Conservation (phyloP, 768 basidiomycete genomes). For the Rhizopogon vinicolor region DNA sequence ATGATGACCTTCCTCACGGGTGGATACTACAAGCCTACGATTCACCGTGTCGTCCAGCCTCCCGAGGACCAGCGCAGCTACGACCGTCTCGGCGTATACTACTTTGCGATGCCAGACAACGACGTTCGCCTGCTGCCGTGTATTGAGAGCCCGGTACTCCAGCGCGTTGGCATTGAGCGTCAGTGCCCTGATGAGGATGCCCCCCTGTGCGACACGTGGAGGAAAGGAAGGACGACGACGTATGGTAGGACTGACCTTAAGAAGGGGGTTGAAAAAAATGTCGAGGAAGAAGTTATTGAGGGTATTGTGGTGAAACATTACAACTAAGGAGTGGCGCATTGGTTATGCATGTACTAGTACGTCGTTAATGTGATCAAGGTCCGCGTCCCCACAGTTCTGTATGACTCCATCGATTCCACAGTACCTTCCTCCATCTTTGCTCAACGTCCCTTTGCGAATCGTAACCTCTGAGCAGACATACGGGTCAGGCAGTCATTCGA, state of each 20-base stretch:
- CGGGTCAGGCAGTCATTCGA: slow-evolving; percentile 21
- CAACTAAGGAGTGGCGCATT: slow-evolving; percentile 13
- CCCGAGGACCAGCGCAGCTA: slow-evolving; percentile 29
- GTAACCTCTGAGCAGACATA: slow-evolving; percentile 23
- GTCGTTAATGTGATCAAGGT: background rate
- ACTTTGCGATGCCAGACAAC: slow-evolving; percentile 30
- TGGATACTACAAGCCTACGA: slow-evolving; percentile 31
- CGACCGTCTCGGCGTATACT: slow-evolving; percentile 30
- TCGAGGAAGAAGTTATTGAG: slow-evolving; percentile 29
- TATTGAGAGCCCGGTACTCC: slow-evolving; percentile 25
- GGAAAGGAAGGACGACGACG: slow-evolving; percentile 22
- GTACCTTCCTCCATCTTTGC: slow-evolving; percentile 28
- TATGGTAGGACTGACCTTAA: slow-evolving; percentile 28
- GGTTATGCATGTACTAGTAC: background rate
- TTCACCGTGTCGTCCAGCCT: slow-evolving; percentile 35
- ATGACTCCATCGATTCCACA: slow-evolving; percentile 12
- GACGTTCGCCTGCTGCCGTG: slow-evolving; percentile 24
- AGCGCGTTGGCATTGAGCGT: slow-evolving; percentile 25
- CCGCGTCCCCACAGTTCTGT: slow-evolving; percentile 10
- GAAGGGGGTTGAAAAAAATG: slow-evolving; percentile 19
- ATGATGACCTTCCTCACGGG: slow-evolving; percentile 30
- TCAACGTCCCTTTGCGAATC: slow-evolving; percentile 28
- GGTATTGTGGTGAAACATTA: slow-evolving; percentile 30
- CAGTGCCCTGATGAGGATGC: slow-evolving; percentile 19
- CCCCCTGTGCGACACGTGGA: slow-evolving; percentile 27